Conservation (phyloP, 2,329 filamentous ascomycete genomes). For the Penicillium sp. region DNA sequence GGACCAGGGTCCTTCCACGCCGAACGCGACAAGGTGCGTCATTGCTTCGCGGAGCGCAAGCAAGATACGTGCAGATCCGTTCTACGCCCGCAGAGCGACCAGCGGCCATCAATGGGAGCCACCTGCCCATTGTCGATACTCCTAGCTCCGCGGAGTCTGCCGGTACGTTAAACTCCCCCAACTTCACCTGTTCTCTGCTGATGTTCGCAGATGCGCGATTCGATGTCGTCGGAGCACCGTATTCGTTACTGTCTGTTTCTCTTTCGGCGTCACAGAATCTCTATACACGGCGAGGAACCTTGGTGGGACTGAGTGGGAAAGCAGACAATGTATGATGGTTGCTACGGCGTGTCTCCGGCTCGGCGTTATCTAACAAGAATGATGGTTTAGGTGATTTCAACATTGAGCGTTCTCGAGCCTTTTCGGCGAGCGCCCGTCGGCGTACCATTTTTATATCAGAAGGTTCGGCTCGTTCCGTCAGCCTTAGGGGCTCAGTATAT, state of each 20-base stretch:
- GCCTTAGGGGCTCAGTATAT: not conserved
- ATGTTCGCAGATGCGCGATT: slow-evolving; percentile 79
- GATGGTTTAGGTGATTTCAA: slow-evolving; percentile 74
- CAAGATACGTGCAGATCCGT: slow-evolving; percentile 51
- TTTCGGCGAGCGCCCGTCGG: slow-evolving; percentile 78
- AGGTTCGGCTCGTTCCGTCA: slow-evolving; percentile 38
- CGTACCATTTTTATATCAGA: slow-evolving; percentile 94
- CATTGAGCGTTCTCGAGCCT: slow-evolving; percentile 83
- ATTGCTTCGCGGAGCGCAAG: slow-evolving; percentile 30
- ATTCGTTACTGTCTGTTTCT: slow-evolving; percentile 90
- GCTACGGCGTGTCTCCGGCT: not conserved
- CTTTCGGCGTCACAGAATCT: slow-evolving; percentile 92
- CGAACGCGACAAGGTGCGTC: slow-evolving; percentile 27
- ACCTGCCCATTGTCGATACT: slow-evolving; percentile 43
- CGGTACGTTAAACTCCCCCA: slow-evolving; percentile 34
- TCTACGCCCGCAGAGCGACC: slow-evolving; percentile 47
- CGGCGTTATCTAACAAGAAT: slow-evolving; percentile 13
- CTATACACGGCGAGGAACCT: slow-evolving; percentile 87
- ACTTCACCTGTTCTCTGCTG: slow-evolving; percentile 14
- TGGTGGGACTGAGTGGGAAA: slow-evolving; percentile 88
- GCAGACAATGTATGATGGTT: slow-evolving; percentile 75
- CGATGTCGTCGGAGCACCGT: slow-evolving; percentile 88
- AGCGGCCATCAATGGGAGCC: slow-evolving; percentile 41
- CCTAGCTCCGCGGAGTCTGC: slow-evolving; percentile 47
- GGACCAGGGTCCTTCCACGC: slow-evolving; percentile 37